Evolutionary conservation across 768 basidiomycete species (phyloP), one percentile per base, ranked within the genome.

Genomic region (Rhizopogon roseolus): DNA sequence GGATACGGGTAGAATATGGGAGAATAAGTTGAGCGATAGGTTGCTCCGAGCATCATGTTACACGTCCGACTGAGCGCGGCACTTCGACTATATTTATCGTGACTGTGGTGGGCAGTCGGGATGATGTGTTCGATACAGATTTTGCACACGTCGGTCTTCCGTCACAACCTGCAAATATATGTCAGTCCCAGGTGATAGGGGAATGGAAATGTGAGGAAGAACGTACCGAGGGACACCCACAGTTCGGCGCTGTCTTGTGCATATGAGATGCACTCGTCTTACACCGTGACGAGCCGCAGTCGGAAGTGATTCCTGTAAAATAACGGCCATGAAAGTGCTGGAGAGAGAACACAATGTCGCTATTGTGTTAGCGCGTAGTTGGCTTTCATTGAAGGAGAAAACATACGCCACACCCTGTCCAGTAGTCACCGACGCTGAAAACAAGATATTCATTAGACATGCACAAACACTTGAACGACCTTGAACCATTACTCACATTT

Each of bases 271-370:
- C 61, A 50, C 70, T 71, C 2, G 70, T 67, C 55, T 72, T 72
- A 60, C 70, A 71, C 45, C 58, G 36, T 22, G 55, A 57, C 2
- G 64, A 66, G 45, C 62, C 62, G 53, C 70, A 71, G 48, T 71
- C 71, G 10, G 48, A 41, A 0, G 68, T 63, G 9, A 65, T 49
- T 37, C 70, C 70, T 13, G 70, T 71, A 53, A 59, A 72, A 58
- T 71, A 73, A 48, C 70, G 72, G 50, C 64, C 70, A 52, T 71
- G 70, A 54, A 71, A 71, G 57, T 73, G 70, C 70, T 71, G 22
- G 34, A 19, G 39, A 41, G 6, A 49, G n/a, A 1, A 11, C 1
- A n/a, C 17, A 40, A 48, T 4, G 44, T 32, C 8, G 25, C 19
- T 17, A 29, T 28, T n/a, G 19, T 34, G 16, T 38, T 11, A 29